Conservation (phyloP, 306 rosid species). For the Inga leiocalycina region DNA sequence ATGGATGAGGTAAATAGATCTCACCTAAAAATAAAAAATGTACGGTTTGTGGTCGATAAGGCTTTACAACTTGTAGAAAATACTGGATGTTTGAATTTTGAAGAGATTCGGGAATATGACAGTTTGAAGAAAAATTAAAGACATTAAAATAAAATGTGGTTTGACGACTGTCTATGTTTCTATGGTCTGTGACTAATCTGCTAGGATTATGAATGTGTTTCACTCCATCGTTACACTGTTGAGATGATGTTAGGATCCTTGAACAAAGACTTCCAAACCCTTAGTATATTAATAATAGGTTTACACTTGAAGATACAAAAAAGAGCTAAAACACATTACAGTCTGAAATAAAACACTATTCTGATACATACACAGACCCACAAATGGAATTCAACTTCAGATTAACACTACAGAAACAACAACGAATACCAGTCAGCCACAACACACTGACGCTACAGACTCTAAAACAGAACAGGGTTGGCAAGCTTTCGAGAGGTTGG, state of each 20-base stretch:
- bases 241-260: neutral
- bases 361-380: no score
- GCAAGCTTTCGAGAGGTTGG: no score
- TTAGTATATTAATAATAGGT: no score
- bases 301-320: no score
- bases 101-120: conserved; percentile 4
- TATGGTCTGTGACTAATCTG: neutral
- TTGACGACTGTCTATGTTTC: neutral
- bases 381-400: no score
- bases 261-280: no score
- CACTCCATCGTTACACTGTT: neutral
- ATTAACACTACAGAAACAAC: no score
- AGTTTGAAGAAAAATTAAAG: conserved; percentile 6
- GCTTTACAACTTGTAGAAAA: neutral
- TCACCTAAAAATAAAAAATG: conserved; percentile 12
- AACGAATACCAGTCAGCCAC: no score
- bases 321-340: no score
- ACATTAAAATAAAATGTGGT: neutral
- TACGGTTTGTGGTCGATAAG: neutral
- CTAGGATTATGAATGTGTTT: neutral
- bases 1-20: conserved; percentile 83
- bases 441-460: no score
- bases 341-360: no score
- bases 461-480: no score
- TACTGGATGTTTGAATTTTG: conserved; percentile 7